These are phyloP conservation scores for Musa itinerans DNA, from an alignment of 176 grass and related monocot species.

Conservation along the genomic window DNA sequence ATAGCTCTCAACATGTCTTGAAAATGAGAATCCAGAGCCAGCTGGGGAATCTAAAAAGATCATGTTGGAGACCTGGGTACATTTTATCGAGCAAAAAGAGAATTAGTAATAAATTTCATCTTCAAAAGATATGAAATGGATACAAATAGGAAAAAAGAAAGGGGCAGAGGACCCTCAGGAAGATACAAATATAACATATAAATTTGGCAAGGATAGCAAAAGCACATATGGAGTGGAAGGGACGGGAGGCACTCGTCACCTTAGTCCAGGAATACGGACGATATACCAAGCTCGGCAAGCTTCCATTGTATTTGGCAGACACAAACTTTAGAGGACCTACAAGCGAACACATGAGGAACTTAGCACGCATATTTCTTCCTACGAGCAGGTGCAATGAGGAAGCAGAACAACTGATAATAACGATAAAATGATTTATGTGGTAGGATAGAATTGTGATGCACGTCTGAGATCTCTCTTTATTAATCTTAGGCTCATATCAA, in stretches of 20 bases:
- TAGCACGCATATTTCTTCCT: not conserved
- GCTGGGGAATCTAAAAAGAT: conserved; percentile 64
- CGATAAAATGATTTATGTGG: too few relatives aligned
- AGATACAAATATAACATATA: too few relatives aligned
- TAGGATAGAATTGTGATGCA: too few relatives aligned
- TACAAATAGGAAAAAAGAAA: too few relatives aligned
- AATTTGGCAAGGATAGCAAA: too few relatives aligned
- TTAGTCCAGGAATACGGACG: not conserved
- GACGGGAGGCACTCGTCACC: not conserved
- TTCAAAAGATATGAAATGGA: not conserved
- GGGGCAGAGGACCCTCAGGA: too few relatives aligned
- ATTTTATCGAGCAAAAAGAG: not conserved
- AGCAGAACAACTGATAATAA: too few relatives aligned
- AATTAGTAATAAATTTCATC: not conserved
- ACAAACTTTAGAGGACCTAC: conserved; percentile 3
- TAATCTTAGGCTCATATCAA: too few relatives aligned
- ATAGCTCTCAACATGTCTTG: conserved; percentile 16
- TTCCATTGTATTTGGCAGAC: not conserved
- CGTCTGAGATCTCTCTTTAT: too few relatives aligned
- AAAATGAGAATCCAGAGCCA: conserved; percentile 66
- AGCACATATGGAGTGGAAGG: not conserved
- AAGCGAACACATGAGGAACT: not conserved
- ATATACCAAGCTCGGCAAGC: not conserved
- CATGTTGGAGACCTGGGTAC: conserved; percentile 38
- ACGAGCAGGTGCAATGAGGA: not conserved